Conservation (phyloP, 805 yeast genomes). For the Metschnikowia continentalis region DNA sequence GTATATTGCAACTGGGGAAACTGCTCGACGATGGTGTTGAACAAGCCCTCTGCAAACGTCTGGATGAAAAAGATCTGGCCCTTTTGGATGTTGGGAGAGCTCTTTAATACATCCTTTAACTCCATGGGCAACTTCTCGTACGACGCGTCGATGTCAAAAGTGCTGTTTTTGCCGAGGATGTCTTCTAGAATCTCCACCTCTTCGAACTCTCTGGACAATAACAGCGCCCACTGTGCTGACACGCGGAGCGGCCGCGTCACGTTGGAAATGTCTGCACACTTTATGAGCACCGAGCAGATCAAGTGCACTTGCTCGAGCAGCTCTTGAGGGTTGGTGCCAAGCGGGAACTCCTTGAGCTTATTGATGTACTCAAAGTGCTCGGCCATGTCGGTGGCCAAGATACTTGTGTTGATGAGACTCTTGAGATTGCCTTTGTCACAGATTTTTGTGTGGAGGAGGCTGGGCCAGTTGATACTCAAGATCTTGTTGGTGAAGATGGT, state of each 20-base stretch:
- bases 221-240: constrained; percentile 82
- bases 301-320: constrained; percentile 32
- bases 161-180: constrained; percentile 4
- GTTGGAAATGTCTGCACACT: constrained; percentile 94
- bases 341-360: constrained; percentile 38
- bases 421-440: constrained; percentile 16
- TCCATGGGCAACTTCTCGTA: constrained; percentile 37
- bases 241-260: constrained; percentile 76
- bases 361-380: constrained; percentile 70
- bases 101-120: constrained; percentile 41
- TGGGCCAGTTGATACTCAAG: constrained; percentile 36
- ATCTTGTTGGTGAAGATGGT: constrained; percentile 50
- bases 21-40: constrained; percentile 55
- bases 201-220: constrained; percentile 71
- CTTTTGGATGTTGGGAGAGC: constrained; percentile 50
- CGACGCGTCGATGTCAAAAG: constrained; percentile 10
- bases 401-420: constrained; percentile 32
- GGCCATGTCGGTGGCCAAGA: constrained; percentile 82
- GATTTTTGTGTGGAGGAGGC: constrained; percentile 26
- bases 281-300: constrained; percentile 66
- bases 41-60: constrained; percentile 76
- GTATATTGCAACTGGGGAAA: constrained; percentile 62
- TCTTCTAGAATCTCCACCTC: constrained; percentile 58
- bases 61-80: constrained; percentile 83
- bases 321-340: constrained; percentile 18